Evolutionary conservation across 345 rosid genomes (phyloP), one percentile per base, ranked within the genome.

Genomic region (Euphorbia tirucalli): DNA sequence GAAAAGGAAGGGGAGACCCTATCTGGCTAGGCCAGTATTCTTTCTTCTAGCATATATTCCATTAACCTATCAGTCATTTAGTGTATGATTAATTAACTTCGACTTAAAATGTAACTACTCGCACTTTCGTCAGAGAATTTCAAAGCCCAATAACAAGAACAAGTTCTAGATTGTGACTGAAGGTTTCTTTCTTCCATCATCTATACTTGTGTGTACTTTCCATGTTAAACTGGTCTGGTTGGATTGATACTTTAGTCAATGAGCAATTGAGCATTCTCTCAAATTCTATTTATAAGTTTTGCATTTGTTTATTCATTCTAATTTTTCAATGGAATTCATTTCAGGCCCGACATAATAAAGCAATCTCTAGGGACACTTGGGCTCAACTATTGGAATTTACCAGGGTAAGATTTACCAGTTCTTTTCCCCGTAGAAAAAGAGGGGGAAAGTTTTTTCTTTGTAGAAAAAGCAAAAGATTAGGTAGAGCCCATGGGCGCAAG

Each of bases 291-390:
- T 21, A 11, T 67, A 11, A 24, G 11, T n/a, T 7, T 21, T 50
- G 4, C 16, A 30, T 35, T 52, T 67, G 5, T 64, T 37, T 31
- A 31, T 39, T 49, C 39, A 22, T 65, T 39, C 78, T 73, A 35
- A 49, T 71, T 64, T 81, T 52, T 55, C 9, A 39, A 30, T 83
- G 54, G 32, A 66, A 57, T 21, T 22, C 27, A 30, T 48, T 65
- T 65, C 86, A 95, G 97, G 97, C 93, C 78, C 88, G 88, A 68
- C 99, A 94, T 80, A 94, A 94, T 79, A 94, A 94, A 83, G 98
- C 97, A 22, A 94, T 94, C 77, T 89, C 98, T 14, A 79, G 93
- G 86, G 98, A 94, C 79, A 94, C 97, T 48, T 94, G 98, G 98
- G 80, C 95, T 81, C 97, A 94, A 73, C 90, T 92, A 16, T 76